These are phyloP conservation scores for Verticillium nonalfalfae DNA, from an alignment of 2,329 filamentous ascomycete genomes.

Conservation along the genomic window DNA sequence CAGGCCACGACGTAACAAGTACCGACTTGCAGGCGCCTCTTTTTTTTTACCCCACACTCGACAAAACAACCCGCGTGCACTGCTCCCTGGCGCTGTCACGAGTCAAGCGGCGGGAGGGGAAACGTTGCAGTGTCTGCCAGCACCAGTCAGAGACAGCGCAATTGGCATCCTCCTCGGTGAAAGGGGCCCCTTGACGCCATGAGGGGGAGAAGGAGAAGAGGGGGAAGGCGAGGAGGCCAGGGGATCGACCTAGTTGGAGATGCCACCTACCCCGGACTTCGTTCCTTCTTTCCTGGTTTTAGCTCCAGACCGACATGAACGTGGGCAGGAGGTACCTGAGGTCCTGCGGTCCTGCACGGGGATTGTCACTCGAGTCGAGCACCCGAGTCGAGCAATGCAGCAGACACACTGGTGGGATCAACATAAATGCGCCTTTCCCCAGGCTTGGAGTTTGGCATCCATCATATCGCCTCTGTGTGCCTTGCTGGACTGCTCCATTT, in stretches of 20 bases:
- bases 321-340: no score
- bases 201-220: no score
- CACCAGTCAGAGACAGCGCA: background rate
- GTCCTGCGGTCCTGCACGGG: no score
- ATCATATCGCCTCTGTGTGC: background rate
- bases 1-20: background rate
- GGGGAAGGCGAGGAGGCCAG: no score
- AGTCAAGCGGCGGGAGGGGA: background rate
- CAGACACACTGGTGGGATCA: background rate
- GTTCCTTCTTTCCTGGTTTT: background rate
- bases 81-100: background rate
- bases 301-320: no score
- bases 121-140: background rate
- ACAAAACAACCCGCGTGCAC: background rate
- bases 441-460: background rate
- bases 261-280: background rate
- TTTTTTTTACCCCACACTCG: background rate
- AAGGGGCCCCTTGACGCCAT: background rate
- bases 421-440: background rate
- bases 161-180: background rate
- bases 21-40: background rate
- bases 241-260: background rate
- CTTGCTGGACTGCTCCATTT: background rate
- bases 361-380: no score
- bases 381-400: no score